Evolutionary conservation across 345 rosid genomes (phyloP), one percentile per base, ranked within the genome.

Genomic region (Eutrema heterophyllum): DNA sequence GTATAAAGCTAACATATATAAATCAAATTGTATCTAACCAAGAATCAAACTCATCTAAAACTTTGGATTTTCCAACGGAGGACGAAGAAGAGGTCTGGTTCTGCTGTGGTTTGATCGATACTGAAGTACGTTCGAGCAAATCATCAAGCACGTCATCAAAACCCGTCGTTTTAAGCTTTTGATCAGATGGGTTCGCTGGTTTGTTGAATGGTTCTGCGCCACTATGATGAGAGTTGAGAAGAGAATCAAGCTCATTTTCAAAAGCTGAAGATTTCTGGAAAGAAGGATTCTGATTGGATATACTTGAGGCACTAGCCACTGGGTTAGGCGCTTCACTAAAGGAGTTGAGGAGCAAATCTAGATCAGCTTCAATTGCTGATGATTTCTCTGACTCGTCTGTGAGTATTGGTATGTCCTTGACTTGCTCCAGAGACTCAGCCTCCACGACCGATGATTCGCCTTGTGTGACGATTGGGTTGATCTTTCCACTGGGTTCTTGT

Each of bases 41-140:
- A 10, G 93, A 89, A 76, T 86, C 88, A 81, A 90, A 93, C 77
- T 93, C 97, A 59, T 87, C 88, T 79, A 89, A 78, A 54, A 80
- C 86, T 76, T 78, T 67, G 4, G 94, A 84, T 64, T 80, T 85
- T 1, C 81, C 46, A 41, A 64, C 81, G 14, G 82, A 67, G 3
- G 64, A 49, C 1, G 86, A 80, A 0, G 84, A 75, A 27, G 87
- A 54, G 40, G 79, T 60, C 56, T 36, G 30, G n/a, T 79, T 66
- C 60, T 36, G 69, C 67, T 71, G 80, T 72, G 80, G 81, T 41
- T 78, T 71, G 36, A 54, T 39, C 38, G 70, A 15, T 24, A 21
- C 71, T 10, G 88, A 64, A 52, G 93, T 76, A 80, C 84, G 88
- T 50, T 80, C 81, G 0, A 93, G 86, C 74, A 86, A 75, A 70